Conservation (phyloP, 441 rosid species). For the Croton laevigatus region DNA sequence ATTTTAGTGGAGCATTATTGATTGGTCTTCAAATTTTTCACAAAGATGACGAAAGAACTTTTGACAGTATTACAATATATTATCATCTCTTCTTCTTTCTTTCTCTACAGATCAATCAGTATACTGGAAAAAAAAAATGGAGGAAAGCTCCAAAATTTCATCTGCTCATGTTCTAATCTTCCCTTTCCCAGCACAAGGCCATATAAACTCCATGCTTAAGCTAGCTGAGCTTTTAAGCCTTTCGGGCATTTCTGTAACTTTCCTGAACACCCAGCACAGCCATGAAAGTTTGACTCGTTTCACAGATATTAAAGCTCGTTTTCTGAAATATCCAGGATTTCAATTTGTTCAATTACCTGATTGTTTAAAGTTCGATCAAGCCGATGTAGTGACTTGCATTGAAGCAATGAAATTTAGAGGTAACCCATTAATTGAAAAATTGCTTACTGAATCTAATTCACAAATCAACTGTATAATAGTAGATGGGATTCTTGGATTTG, state of each 20-base stretch:
- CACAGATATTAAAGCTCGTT: constrained; percentile 19
- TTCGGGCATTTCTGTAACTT: constrained; percentile 25
- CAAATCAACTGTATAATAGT: constrained; percentile 35
- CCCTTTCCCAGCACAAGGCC: constrained; percentile 18
- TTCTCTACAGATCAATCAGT: too few species aligned
- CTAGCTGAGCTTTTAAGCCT: constrained; percentile 18
- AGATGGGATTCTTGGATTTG: constrained; percentile 32
- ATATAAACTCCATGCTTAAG: constrained; percentile 21
- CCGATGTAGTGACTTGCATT: not conserved
- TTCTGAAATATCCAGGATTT: constrained; percentile 15
- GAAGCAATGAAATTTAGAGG: not conserved
- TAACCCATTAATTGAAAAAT: constrained; percentile 23
- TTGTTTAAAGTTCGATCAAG: constrained; percentile 16
- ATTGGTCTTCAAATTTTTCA: too few species aligned
- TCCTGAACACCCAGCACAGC: constrained; percentile 11
- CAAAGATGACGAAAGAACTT: too few species aligned
- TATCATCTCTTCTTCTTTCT: too few species aligned
- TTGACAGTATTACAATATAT: too few species aligned
- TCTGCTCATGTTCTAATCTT: constrained; percentile 25
- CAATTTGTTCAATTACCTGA: constrained; percentile 10
- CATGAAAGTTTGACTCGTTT: constrained; percentile 4
- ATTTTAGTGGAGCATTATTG: too few species aligned
- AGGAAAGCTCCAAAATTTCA: not conserved
- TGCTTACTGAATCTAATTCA: constrained; percentile 17
- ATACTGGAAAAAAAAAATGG: not conserved